Evolutionary conservation across 805 yeast species (phyloP), one percentile per base, ranked within the genome.

Genomic region (Hanseniaspora lachancei): DNA sequence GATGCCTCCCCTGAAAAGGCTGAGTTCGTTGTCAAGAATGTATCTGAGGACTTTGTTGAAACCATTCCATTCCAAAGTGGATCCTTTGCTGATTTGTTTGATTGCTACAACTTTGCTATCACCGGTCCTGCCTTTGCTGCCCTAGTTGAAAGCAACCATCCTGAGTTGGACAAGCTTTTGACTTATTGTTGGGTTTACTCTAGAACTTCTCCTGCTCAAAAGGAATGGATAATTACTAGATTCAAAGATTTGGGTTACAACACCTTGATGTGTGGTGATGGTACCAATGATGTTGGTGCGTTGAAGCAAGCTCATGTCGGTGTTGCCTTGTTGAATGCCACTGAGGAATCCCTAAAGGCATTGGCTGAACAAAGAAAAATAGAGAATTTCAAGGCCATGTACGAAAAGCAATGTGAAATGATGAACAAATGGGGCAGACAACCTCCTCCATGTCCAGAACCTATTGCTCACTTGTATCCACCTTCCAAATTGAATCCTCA

Each of bases 251-350:
- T 87, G 68, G 96, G 96, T 27, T 93, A 91, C 71, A 84, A 80
- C 66, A 93, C 97, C 24, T 77, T 93, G 63, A 93, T 93, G 98
- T 93, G 98, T 72, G 98, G 98, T 76, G 98, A 93, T 72, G 98
- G 98, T 72, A 93, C 98, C n/a, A 93, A 93, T 67, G 98, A 93
- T 75, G 98, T 93, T 51, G 98, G 98, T 70, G 98, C 98, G 55
- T 79, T 93, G 72, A 93, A 93, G 70, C 97, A 93, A 74, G 97
- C 98, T 2, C 95, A 93, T 66, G 84, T 93, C 66, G 98, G 98
- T 75, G 86, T 93, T 67, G 98, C 98, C n/a, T 74, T 93, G 62
- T 77, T 93, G 68, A 93, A 93, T 65, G 98, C 97, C 72, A 89
- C 98, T 57, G 95, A 86, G 66, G 96, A 87, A 54, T 85, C 95